A percentile compares a stretch with the other conserved stretches of the same genome.
These are phyloP conservation scores for Nosema muscidifuracis DNA, from an alignment of 371 early-diverging fungal species.

Conservation along the genomic window DNA sequence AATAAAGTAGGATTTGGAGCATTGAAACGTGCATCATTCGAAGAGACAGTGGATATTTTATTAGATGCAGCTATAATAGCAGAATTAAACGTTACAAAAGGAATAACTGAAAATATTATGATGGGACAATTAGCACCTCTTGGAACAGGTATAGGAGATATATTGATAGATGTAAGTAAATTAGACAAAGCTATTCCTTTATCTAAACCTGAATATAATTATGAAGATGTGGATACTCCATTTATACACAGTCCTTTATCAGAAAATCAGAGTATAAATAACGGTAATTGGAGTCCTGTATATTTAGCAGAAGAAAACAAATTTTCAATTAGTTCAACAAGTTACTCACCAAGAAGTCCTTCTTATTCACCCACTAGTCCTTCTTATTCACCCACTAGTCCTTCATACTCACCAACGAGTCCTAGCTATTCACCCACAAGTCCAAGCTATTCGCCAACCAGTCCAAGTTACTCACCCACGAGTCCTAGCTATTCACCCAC, in stretches of 20 bases:
- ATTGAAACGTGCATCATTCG: conserved; percentile 91
- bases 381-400: conserved; percentile 61
- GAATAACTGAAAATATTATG: conserved; percentile 87
- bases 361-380: conserved; percentile 63
- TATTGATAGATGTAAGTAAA: conserved; percentile 64
- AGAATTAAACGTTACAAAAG: conserved; percentile 81
- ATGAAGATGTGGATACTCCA: conserved; percentile 29
- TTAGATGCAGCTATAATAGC: conserved; percentile 88
- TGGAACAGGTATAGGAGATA: conserved; percentile 88
- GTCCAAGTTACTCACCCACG: conserved; percentile 63
- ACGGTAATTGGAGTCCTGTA: conserved; percentile 27
- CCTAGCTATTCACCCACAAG: conserved; percentile 65
- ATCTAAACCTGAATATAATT: conserved; percentile 50
- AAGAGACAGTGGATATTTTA: conserved; percentile 97
- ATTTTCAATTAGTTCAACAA: conserved; percentile 72
- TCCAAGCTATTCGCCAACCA: conserved; percentile 62
- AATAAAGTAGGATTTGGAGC: conserved; percentile 85
- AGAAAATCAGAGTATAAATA: conserved; percentile 20
- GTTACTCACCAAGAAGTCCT: conserved; percentile 62
- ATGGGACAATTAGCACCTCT: conserved; percentile 92
- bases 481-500: conserved; percentile 65
- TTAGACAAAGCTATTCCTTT: conserved; percentile 44
- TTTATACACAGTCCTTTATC: conserved; percentile 30
- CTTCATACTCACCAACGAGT: conserved; percentile 68
- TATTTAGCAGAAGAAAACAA: conserved; percentile 17